Evolutionary conservation across 2,329 filamentous ascomycete genomes (phyloP).

Genomic region (Penicillium sp.): DNA sequence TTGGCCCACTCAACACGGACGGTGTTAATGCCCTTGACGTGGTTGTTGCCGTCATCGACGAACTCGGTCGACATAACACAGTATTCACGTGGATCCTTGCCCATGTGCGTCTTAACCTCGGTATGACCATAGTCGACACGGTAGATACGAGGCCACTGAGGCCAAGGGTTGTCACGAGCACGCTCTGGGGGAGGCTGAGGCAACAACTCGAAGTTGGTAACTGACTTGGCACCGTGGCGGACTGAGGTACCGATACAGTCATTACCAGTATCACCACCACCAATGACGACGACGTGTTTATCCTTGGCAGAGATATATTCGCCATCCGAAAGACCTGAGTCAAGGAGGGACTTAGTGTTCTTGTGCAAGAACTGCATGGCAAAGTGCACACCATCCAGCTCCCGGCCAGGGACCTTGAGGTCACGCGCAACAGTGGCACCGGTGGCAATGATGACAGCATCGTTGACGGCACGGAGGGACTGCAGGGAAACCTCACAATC

Average conservation of each 20-base stretch:
- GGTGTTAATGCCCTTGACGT: constrained; percentile 94
- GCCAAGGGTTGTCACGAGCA: constrained; percentile 94
- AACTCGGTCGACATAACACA: constrained; percentile 99
- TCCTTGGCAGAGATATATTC: constrained; percentile 91
- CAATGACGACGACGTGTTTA: constrained; percentile 95
- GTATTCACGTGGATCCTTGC: constrained; percentile 93
- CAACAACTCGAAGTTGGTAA: constrained; percentile 93
- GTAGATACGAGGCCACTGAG: constrained; percentile 96
- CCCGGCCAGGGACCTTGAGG: constrained; percentile 83
- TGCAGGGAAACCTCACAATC: constrained; percentile 65
- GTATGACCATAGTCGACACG: constrained; percentile 97
- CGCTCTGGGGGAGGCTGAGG: constrained; percentile 89
- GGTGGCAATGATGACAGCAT: constrained; percentile 87
- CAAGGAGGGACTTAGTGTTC: constrained; percentile 96
- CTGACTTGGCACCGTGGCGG: constrained; percentile 90
- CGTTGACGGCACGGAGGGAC: constrained; percentile 69
- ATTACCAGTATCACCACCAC: constrained; percentile 95
- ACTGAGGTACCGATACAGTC: constrained; percentile 97
- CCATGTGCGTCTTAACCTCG: constrained; percentile 93
- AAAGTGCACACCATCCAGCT: constrained; percentile 86
- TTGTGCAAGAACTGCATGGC: constrained; percentile 97
- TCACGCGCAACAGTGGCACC: constrained; percentile 92
- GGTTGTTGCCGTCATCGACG: constrained; percentile 80
- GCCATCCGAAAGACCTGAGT: constrained; percentile 80
- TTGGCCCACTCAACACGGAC: constrained; percentile 95